Conservation (phyloP, 108 stramenopile species). For the Fragilariopsis cylindrus region DNA sequence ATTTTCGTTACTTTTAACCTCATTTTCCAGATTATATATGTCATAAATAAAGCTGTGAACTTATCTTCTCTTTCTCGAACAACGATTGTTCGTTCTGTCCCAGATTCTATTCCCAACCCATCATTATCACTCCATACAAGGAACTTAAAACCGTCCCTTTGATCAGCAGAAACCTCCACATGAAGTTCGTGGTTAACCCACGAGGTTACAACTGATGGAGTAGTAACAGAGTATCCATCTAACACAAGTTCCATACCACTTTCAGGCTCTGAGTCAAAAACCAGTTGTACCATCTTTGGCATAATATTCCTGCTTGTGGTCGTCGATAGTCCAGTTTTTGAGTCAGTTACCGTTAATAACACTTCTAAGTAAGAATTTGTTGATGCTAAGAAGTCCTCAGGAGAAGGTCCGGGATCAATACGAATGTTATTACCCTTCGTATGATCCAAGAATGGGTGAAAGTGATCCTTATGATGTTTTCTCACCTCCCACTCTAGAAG, state of each 20-base stretch:
- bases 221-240: conserved; percentile 16
- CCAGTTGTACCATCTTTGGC: conserved; percentile 15
- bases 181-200: conserved; percentile 29
- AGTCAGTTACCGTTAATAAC: conserved; percentile 26
- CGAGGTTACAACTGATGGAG: conserved; percentile 19
- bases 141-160: no score
- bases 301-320: conserved; percentile 5
- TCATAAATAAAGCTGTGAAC: no score
- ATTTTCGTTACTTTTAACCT: no score
- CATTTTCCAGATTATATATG: no score
- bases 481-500: conserved; percentile 32
- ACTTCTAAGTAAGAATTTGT: conserved; percentile 28
- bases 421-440: conserved; percentile 22
- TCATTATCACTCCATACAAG: no score
- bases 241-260: conserved; percentile 20
- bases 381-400: conserved; percentile 38
- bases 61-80: no score
- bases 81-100: no score
- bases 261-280: conserved; percentile 16
- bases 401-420: conserved; percentile 16
- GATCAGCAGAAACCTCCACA: background rate
- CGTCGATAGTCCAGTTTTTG: conserved; percentile 10
- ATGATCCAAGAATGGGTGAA: conserved; percentile 30
- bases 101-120: no score
- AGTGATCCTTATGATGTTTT: conserved; percentile 27